phyloP scores from a whole-genome alignment of 2,329 filamentous ascomycete species.

The Paecilomyces sp. region DNA sequence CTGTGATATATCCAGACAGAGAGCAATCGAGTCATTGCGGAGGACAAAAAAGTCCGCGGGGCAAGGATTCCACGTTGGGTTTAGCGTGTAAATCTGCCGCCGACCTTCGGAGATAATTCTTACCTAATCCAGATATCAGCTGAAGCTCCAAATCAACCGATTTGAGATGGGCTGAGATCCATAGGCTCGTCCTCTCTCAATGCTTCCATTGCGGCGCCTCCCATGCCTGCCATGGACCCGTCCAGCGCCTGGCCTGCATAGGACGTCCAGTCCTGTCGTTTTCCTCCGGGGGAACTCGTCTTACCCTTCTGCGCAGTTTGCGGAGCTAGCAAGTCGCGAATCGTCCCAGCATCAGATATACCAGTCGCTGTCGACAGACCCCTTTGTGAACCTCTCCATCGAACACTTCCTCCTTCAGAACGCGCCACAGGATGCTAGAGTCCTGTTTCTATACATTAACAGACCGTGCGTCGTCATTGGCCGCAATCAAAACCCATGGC shows the following conservation, averaged over 20 bases:
- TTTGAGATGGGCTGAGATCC: not conserved
- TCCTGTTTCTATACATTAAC: constrained; percentile 87
- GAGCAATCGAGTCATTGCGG: not conserved
- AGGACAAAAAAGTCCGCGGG: not conserved
- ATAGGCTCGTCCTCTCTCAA: constrained; percentile 13
- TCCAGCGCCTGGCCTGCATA: constrained; percentile 7
- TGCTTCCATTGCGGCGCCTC: constrained; percentile 16
- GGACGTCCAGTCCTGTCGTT: constrained; percentile 1
- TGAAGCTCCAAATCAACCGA: not conserved
- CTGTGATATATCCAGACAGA: not conserved
- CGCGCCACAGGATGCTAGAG: constrained; percentile 61
- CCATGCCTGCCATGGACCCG: constrained; percentile 12
- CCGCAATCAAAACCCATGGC: constrained; percentile 96
- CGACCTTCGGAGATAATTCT: not conserved
- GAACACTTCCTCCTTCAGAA: constrained; percentile 83
- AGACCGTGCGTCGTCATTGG: constrained; percentile 82
- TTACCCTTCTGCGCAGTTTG: constrained; percentile 21
- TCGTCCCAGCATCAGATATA: constrained; percentile 56
- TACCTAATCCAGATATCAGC: not conserved
- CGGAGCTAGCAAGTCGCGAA: constrained; percentile 25
- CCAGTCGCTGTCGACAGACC: constrained; percentile 61
- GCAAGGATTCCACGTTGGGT: not conserved
- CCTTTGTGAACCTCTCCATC: constrained; percentile 85
- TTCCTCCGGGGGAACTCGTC: constrained; percentile 22
- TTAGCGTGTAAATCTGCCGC: not conserved